Conservation (phyloP, 495 filamentous ascomycete species). For the Penicillium dipodomyicola region DNA sequence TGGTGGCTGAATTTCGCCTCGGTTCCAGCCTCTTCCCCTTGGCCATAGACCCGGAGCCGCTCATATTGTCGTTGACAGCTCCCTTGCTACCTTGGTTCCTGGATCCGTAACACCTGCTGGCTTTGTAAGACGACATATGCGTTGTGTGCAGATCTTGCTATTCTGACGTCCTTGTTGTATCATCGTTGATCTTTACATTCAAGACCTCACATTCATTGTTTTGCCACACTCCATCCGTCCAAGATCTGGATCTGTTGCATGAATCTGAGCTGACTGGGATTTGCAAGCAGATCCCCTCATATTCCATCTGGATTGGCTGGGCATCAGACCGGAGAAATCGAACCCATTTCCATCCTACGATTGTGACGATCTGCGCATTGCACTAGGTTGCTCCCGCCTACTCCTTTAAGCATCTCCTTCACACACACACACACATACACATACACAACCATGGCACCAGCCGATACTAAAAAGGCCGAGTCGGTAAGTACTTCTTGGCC, state of each 20-base stretch:
- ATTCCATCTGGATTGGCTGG: slow-evolving; percentile 12
- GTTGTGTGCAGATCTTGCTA: slow-evolving; percentile 3
- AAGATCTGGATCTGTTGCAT: not conserved
- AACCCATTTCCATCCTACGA: slow-evolving; percentile 11
- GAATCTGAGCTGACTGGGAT: slow-evolving; percentile 12
- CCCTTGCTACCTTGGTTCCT: slow-evolving; percentile 1
- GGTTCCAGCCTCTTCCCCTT: not conserved
- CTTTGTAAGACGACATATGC: slow-evolving; percentile 13
- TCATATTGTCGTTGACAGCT: not conserved
- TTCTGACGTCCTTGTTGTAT: slow-evolving; percentile 9
- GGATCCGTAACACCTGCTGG: slow-evolving; percentile 15
- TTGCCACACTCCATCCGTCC: slow-evolving; percentile 1
- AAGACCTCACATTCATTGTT: not conserved
- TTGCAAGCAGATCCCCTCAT: slow-evolving; percentile 10
- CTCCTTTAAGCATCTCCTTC: not conserved
- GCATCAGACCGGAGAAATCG: slow-evolving; percentile 12
- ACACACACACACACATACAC: not conserved
- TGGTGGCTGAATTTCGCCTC: slow-evolving; percentile 6
- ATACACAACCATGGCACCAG: slow-evolving; percentile 30
- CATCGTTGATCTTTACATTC: slow-evolving; percentile 7
- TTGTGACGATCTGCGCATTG: slow-evolving; percentile 10
- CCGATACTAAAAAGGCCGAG: slow-evolving; percentile 31
- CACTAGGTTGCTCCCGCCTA: slow-evolving; percentile 12
- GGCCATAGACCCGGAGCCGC: slow-evolving; percentile 1
- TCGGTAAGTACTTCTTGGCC: slow-evolving; percentile 23